These are phyloP conservation scores for Ganoderma multipileum DNA, from an alignment of 1,284 basidiomycete species.

Conservation along the genomic window DNA sequence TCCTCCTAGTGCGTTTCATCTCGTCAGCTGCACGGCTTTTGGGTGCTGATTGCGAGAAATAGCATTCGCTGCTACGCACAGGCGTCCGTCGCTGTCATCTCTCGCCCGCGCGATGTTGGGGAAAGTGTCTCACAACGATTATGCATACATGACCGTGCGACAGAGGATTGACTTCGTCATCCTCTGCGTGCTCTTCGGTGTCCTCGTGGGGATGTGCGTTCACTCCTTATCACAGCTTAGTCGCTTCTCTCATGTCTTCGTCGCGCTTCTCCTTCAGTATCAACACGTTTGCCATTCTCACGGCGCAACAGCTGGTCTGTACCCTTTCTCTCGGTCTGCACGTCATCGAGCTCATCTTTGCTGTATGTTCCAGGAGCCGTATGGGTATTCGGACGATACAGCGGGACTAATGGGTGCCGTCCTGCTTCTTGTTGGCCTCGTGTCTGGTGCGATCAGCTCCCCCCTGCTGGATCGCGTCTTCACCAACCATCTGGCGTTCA, in stretches of 20 bases:
- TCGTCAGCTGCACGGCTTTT: neutral
- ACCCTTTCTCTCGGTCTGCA: neutral
- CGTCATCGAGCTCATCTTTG: neutral
- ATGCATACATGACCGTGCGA: constrained; percentile 60
- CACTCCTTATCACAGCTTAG: neutral
- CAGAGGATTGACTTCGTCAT: constrained; percentile 76
- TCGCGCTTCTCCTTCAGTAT: constrained; percentile 36
- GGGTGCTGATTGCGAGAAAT: constrained; percentile 7
- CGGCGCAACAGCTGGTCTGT: constrained; percentile 70
- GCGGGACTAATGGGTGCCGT: constrained; percentile 75
- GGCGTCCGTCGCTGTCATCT: constrained; percentile 57
- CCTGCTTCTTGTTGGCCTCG: constrained; percentile 71
- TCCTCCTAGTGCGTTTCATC: constrained; percentile 67
- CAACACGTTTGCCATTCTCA: constrained; percentile 65
- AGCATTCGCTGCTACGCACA: constrained; percentile 73
- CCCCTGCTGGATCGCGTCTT: constrained; percentile 82
- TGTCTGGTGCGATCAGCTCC: constrained; percentile 67
- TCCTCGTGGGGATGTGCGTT: constrained; percentile 63
- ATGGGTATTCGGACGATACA: constrained; percentile 68
- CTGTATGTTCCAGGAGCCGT: constrained; percentile 58
- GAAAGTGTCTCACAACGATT: constrained; percentile 44
- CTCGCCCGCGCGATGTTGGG: constrained; percentile 66
- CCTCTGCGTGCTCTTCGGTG: constrained; percentile 63
- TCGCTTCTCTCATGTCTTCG: neutral
- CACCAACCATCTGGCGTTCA: constrained; percentile 69